A percentile compares a stretch with the other conserved stretches of the same genome.
Conservation (phyloP, 2,329 filamentous ascomycete genomes). For the Clonostachys rosea region DNA sequence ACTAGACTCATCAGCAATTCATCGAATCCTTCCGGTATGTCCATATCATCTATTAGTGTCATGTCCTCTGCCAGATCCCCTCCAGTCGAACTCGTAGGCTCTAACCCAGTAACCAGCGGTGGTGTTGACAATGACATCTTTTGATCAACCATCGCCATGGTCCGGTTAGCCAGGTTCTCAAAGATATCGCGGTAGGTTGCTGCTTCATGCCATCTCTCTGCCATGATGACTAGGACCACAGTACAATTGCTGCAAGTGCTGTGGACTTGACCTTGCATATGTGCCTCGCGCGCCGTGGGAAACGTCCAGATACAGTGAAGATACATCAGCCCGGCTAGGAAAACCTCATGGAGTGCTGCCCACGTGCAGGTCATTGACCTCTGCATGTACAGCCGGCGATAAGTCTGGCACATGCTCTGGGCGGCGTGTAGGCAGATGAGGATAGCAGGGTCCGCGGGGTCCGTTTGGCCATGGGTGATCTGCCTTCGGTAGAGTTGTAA, state of each 20-base stretch:
- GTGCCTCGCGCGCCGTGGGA: constrained; percentile 5
- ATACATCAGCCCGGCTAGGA: neutral
- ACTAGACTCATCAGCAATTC: no score
- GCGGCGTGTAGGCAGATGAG: constrained; percentile 12
- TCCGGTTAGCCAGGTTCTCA: constrained; percentile 15
- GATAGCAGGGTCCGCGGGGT: constrained; percentile 7
- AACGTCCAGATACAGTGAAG: constrained; percentile 25
- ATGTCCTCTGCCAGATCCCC: no score
- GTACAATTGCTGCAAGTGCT: constrained; percentile 15
- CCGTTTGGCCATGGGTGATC: constrained; percentile 5
- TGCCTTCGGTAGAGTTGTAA: constrained; percentile 1
- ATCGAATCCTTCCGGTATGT: no score
- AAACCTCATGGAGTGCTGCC: neutral
- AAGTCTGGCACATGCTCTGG: constrained; percentile 6
- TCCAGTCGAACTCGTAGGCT: no score
- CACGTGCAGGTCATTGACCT: neutral
- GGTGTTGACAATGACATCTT: no score
- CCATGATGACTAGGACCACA: constrained; percentile 24
- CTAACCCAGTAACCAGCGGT: no score
- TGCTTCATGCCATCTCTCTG: constrained; percentile 23
- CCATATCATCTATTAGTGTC: no score
- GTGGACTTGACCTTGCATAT: neutral
- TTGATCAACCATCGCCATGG: neutral
- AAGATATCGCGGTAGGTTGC: constrained; percentile 24
- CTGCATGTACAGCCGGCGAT: constrained; percentile 5